These are phyloP conservation scores for Xylariaceae sp. DNA, from an alignment of 2,329 filamentous ascomycete genomes.

Conservation along the genomic window DNA sequence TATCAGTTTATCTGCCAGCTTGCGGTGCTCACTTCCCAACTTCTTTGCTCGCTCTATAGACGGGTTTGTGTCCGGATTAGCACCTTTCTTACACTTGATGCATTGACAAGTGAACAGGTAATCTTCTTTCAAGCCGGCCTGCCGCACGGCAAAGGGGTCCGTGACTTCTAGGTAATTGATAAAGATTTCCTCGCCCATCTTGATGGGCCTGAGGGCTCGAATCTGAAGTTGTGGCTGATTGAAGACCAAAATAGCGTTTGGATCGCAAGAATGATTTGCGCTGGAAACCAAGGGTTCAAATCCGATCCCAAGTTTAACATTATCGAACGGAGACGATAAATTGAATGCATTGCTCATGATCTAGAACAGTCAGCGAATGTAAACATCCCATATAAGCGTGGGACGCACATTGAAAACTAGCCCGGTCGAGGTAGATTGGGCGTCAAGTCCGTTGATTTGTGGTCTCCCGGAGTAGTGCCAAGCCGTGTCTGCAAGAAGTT, in stretches of 20 bases:
- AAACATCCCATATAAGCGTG: not conserved
- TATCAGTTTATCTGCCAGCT: slow-evolving; percentile 23
- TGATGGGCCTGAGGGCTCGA: slow-evolving; percentile 43
- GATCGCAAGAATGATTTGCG: slow-evolving; percentile 49
- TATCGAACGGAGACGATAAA: slow-evolving; percentile 25
- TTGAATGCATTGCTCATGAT: slow-evolving; percentile 22
- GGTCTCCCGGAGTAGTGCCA: slow-evolving; percentile 25
- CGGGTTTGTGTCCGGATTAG: slow-evolving; percentile 38
- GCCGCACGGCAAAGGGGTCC: slow-evolving; percentile 42
- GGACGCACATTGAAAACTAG: slow-evolving; percentile 27
- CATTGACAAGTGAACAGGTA: slow-evolving; percentile 49
- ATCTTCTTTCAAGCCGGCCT: slow-evolving; percentile 39
- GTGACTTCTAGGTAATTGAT: slow-evolving; percentile 47
- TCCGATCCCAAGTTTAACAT: slow-evolving; percentile 19
- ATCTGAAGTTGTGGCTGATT: slow-evolving; percentile 42
- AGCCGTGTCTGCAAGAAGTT: slow-evolving; percentile 23
- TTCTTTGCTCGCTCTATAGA: slow-evolving; percentile 31
- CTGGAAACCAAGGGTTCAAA: slow-evolving; percentile 30
- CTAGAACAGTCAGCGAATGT: slow-evolving; percentile 18
- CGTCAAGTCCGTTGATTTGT: slow-evolving; percentile 16
- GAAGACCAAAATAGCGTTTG: slow-evolving; percentile 45
- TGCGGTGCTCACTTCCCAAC: slow-evolving; percentile 17
- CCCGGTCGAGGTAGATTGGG: slow-evolving; percentile 15
- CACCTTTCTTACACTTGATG: slow-evolving; percentile 42
- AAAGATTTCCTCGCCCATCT: slow-evolving; percentile 46